phyloP scores from a whole-genome alignment of 2,329 filamentous ascomycete species.

The Ceratocystiopsis sp. region DNA sequence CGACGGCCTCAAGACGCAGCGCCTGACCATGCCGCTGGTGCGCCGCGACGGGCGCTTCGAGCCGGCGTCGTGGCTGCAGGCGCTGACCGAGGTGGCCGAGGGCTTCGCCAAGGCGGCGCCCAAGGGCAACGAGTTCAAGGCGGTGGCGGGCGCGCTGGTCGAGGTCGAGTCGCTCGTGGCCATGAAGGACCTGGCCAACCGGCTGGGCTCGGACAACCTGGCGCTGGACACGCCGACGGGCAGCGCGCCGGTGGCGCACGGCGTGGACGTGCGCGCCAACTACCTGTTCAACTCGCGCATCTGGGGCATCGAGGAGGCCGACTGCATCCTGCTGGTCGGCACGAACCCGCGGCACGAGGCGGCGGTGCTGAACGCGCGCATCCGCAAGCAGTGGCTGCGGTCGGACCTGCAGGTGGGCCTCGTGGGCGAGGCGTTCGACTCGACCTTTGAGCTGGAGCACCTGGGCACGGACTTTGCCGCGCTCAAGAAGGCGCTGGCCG shows the following conservation, averaged over 20 bases:
- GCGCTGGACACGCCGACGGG: slow-evolving; percentile 81
- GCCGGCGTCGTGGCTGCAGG: slow-evolving; percentile 90
- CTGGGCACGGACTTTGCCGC: slow-evolving; percentile 63
- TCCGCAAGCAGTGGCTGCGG: slow-evolving; percentile 93
- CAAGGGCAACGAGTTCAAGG: slow-evolving; percentile 90
- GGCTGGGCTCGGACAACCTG: slow-evolving; percentile 88
- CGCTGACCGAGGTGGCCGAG: slow-evolving; percentile 67
- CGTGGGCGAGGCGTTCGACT: slow-evolving; percentile 79
- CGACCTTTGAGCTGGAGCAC: slow-evolving; percentile 90
- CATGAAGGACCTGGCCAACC: slow-evolving; percentile 94
- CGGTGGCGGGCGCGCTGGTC: slow-evolving; percentile 74
- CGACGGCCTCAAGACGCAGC: slow-evolving; percentile 90
- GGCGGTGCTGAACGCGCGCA: slow-evolving; percentile 85
- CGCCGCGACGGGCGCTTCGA: slow-evolving; percentile 81
- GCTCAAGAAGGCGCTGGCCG: slow-evolving; percentile 70
- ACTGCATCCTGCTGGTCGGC: slow-evolving; percentile 79
- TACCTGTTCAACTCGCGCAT: slow-evolving; percentile 96
- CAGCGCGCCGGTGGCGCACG: slow-evolving; percentile 71
- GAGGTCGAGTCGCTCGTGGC: slow-evolving; percentile 90
- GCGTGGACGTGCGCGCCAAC: slow-evolving; percentile 83
- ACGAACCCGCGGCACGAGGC: slow-evolving; percentile 94
- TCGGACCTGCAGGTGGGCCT: slow-evolving; percentile 88
- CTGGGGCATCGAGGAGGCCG: slow-evolving; percentile 82
- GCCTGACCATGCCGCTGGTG: slow-evolving; percentile 81
- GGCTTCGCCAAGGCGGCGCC: slow-evolving; percentile 67